Evolutionary conservation across 129 eudicot genomes (phyloP).

Genomic region (Mikania micrantha): DNA sequence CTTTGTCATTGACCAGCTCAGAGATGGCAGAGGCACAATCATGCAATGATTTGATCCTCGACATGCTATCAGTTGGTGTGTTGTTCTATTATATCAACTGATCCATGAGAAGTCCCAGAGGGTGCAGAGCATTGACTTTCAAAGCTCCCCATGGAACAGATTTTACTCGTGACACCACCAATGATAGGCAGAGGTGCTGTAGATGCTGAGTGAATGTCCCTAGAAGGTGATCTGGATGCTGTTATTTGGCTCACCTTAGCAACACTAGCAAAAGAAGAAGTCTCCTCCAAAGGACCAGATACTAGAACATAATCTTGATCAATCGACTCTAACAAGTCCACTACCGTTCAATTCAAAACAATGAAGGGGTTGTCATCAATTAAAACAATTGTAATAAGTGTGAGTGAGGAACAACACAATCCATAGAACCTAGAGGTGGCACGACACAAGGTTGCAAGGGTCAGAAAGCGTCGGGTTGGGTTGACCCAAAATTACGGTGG

Average conservation of each 20-base stretch:
- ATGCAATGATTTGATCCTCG: slow-evolving; percentile 70
- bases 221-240: slow-evolving; percentile 37
- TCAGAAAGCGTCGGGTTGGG: not conserved
- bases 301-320: slow-evolving; percentile 92
- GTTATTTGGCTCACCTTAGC: slow-evolving; percentile 37
- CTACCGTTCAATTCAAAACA: slow-evolving; percentile 29
- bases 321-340: slow-evolving; percentile 60
- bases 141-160: slow-evolving; percentile 38
- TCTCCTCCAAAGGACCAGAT: slow-evolving; percentile 59
- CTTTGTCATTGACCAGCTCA: slow-evolving; percentile 80
- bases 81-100: slow-evolving; percentile 59
- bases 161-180: slow-evolving; percentile 35
- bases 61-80: slow-evolving; percentile 62
- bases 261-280: slow-evolving; percentile 52
- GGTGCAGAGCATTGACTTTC: slow-evolving; percentile 74
- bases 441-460: not conserved
- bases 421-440: not conserved
- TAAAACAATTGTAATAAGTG: not conserved
- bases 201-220: slow-evolving; percentile 27
- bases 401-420: not conserved
- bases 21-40: slow-evolving; percentile 66
- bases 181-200: slow-evolving; percentile 47
- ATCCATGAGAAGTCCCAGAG: slow-evolving; percentile 59
- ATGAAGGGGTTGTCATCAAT: not conserved
- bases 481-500: not conserved